Evolutionary conservation across 208 protist species (phyloP).

Genomic region (Histomonas meleagridis): DNA sequence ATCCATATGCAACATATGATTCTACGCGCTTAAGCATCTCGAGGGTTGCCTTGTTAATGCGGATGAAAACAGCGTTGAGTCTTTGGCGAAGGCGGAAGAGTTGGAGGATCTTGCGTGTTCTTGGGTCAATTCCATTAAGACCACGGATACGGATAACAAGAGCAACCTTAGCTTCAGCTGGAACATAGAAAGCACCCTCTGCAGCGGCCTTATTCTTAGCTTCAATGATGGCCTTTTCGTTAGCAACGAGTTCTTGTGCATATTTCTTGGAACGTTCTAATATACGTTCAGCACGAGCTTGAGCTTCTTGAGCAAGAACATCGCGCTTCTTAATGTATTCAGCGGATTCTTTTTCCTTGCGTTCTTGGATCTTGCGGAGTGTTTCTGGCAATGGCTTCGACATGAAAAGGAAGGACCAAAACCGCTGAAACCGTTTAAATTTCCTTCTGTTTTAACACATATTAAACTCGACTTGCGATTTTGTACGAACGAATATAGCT

Average conservation of each 20-base stretch:
- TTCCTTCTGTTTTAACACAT: too few relatives aligned
- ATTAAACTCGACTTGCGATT: too few relatives aligned
- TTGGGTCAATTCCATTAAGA: conserved; percentile 91
- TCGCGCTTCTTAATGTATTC: neutral
- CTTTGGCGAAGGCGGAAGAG: conserved; percentile 93
- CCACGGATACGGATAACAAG: conserved; percentile 94
- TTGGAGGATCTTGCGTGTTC: conserved; percentile 92
- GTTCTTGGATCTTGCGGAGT: neutral
- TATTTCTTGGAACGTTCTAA: conserved; percentile 73
- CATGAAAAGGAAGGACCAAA: too few relatives aligned
- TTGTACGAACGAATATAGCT: too few relatives aligned
- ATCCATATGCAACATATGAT: conserved; percentile 94
- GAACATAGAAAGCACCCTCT: conserved; percentile 82
- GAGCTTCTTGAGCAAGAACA: too few relatives aligned
- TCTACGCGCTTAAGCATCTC: conserved; percentile 94
- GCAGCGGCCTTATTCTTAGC: conserved; percentile 70
- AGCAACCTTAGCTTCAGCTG: conserved; percentile 83
- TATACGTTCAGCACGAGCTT: too few relatives aligned
- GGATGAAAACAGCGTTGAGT: conserved; percentile 96
- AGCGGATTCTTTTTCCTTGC: neutral
- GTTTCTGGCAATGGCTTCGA: too few relatives aligned
- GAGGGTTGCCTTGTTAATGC: conserved; percentile 94
- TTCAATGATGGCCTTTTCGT: conserved; percentile 65
- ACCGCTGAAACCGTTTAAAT: too few relatives aligned
- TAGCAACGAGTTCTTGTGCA: conserved; percentile 72